These are phyloP conservation scores for Botrytis hyacinthi DNA, from an alignment of 2,329 filamentous ascomycete species.

Conservation along the genomic window DNA sequence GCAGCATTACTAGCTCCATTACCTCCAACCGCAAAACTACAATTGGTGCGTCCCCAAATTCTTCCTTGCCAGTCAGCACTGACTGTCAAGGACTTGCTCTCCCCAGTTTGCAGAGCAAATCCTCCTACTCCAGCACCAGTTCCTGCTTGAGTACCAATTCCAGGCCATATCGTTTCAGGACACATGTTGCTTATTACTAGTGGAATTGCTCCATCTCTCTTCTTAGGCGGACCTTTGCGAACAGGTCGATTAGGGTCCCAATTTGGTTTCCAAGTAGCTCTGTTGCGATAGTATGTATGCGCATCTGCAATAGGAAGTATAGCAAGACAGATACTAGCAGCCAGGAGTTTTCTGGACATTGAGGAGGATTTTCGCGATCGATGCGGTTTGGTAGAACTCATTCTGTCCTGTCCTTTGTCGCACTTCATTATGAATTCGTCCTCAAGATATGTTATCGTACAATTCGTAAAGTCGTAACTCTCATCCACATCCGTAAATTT, in stretches of 20 bases:
- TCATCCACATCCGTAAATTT: neutral
- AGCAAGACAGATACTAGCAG: slow-evolving; percentile 24
- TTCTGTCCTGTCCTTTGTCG: neutral
- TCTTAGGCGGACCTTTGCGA: slow-evolving; percentile 34
- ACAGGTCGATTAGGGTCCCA: slow-evolving; percentile 26
- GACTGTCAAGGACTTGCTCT: slow-evolving; percentile 61
- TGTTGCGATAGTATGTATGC: slow-evolving; percentile 19
- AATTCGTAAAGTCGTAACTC: neutral
- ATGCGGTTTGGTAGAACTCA: slow-evolving; percentile 22
- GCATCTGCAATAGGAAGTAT: slow-evolving; percentile 25
- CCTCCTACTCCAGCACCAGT: slow-evolving; percentile 64
- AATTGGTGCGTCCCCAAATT: slow-evolving; percentile 82
- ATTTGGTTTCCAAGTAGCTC: slow-evolving; percentile 16
- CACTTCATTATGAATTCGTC: neutral
- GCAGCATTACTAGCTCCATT: slow-evolving; percentile 48
- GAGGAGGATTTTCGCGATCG: slow-evolving; percentile 22
- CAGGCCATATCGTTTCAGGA: slow-evolving; percentile 70
- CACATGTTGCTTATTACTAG: slow-evolving; percentile 72
- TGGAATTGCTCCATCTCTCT: slow-evolving; percentile 48
- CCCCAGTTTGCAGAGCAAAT: slow-evolving; percentile 62
- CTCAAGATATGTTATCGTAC: neutral
- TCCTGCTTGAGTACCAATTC: slow-evolving; percentile 70
- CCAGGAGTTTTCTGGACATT: slow-evolving; percentile 19
- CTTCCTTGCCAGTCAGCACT: slow-evolving; percentile 75
- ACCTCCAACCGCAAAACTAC: slow-evolving; percentile 67